phyloP scores from a whole-genome alignment of 2,329 filamentous ascomycete species.

The Chaetomiaceae sp. region DNA sequence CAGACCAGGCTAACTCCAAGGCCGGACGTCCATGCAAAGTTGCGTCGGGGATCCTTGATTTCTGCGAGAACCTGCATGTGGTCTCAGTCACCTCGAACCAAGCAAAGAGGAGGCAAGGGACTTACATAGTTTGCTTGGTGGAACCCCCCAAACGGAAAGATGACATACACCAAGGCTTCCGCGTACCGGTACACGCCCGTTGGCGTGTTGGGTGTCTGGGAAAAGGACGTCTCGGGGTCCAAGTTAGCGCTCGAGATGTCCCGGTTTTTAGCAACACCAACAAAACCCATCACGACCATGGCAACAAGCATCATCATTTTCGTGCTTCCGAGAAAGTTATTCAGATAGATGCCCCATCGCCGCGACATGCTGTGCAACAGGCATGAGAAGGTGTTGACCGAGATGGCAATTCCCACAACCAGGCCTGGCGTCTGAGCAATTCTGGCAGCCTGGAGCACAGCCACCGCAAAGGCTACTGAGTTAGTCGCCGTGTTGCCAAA shows the following conservation, averaged over 20 bases:
- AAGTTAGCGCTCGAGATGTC: conserved; percentile 14
- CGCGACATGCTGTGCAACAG: conserved; percentile 20
- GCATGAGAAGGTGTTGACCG: conserved; percentile 17
- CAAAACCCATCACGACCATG: conserved; percentile 15
- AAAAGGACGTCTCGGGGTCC: conserved; percentile 2
- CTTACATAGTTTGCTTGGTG: conserved; percentile 21
- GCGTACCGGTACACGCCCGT: conserved; percentile 12
- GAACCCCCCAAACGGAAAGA: conserved; percentile 20
- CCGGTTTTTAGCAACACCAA: conserved; percentile 6
- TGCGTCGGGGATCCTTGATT: conserved; percentile 13
- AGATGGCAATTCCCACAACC: conserved; percentile 16
- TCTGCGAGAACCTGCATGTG: conserved; percentile 13
- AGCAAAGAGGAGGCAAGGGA: background rate
- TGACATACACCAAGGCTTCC: conserved; percentile 14
- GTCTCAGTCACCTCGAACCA: background rate
- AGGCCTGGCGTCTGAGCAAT: background rate
- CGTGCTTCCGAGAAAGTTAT: conserved; percentile 16
- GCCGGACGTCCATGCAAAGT: conserved; percentile 14
- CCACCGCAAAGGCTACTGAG: conserved; percentile 16
- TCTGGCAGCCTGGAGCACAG: conserved; percentile 12
- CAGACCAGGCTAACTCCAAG: conserved; percentile 5
- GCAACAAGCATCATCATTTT: conserved; percentile 17
- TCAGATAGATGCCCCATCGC: conserved; percentile 19
- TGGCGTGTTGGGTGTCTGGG: conserved; percentile 12
- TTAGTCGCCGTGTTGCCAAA: conserved; percentile 20